Conservation (phyloP, 345 rosid species). For the Bruguiera parviflora region DNA sequence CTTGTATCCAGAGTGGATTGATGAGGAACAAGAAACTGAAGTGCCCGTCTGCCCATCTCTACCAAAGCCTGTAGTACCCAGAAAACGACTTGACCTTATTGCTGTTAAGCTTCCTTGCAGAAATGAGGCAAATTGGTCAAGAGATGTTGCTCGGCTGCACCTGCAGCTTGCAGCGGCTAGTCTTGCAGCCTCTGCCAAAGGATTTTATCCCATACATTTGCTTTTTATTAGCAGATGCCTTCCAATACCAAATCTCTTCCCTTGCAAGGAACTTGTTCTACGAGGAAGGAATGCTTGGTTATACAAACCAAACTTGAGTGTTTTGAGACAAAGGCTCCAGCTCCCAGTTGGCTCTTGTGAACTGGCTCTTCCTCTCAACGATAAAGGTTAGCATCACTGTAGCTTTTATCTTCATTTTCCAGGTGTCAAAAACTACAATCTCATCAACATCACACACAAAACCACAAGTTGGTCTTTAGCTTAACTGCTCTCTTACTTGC, state of each 20-base stretch:
- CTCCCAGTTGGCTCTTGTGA: slow-evolving; percentile 34
- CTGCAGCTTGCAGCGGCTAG: slow-evolving; percentile 29
- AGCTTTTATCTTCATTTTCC: not conserved
- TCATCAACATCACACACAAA: not conserved
- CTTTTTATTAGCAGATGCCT: slow-evolving; percentile 24
- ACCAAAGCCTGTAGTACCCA: slow-evolving; percentile 20
- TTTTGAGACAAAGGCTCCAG: slow-evolving; percentile 24
- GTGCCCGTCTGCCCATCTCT: slow-evolving; percentile 30
- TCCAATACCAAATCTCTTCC: slow-evolving; percentile 28
- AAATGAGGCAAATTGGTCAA: slow-evolving; percentile 28
- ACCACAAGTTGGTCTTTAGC: not conserved
- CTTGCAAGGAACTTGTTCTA: slow-evolving; percentile 28
- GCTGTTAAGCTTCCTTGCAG: slow-evolving; percentile 31
- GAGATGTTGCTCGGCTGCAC: slow-evolving; percentile 31
- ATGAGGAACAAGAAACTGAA: slow-evolving; percentile 31
- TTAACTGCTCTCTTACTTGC: too few relatives aligned
- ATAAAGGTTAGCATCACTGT: slow-evolving; percentile 17
- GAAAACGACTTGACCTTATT: slow-evolving; percentile 29
- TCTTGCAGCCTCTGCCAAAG: slow-evolving; percentile 33
- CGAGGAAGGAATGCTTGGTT: slow-evolving; percentile 29
- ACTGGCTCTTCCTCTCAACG: slow-evolving; percentile 29
- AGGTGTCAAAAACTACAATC: not conserved
- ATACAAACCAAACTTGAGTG: slow-evolving; percentile 25
- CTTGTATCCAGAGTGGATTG: slow-evolving; percentile 36
- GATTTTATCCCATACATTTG: slow-evolving; percentile 23